Percentiles rank a stretch among this genome's conserved stretches.
These are phyloP conservation scores for Botrytis squamosa DNA, from an alignment of 2,329 filamentous ascomycete species.

Conservation along the genomic window DNA sequence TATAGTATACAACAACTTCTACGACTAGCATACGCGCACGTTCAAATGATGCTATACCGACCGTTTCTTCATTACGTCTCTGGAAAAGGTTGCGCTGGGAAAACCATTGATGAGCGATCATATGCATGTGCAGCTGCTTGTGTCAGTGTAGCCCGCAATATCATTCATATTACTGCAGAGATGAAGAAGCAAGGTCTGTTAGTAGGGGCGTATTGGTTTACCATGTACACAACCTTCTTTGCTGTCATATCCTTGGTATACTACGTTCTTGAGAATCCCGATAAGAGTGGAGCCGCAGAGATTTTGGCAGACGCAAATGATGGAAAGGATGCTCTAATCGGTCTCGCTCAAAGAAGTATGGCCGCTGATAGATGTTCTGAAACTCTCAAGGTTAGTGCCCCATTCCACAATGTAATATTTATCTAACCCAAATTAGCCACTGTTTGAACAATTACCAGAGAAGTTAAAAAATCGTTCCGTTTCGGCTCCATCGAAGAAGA, in stretches of 20 bases:
- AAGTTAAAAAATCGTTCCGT: constrained; percentile 56
- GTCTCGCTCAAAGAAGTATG: constrained; percentile 78
- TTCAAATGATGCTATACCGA: constrained; percentile 78
- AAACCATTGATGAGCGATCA: constrained; percentile 68
- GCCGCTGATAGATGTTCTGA: constrained; percentile 83
- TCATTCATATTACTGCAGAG: constrained; percentile 76
- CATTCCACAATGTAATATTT: neutral
- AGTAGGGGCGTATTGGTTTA: constrained; percentile 85
- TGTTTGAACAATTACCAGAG: constrained; percentile 83
- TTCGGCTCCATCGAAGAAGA: constrained; percentile 48
- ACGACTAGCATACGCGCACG: constrained; percentile 76
- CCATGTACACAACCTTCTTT: constrained; percentile 81
- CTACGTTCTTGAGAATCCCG: constrained; percentile 76
- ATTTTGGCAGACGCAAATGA: constrained; percentile 82
- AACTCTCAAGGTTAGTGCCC: constrained; percentile 66
- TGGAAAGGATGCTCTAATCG: constrained; percentile 78
- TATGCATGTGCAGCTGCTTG: constrained; percentile 70
- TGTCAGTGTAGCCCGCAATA: constrained; percentile 62
- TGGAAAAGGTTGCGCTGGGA: constrained; percentile 55
- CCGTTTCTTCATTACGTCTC: constrained; percentile 84
- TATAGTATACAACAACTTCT: constrained; percentile 67
- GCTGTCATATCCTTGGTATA: constrained; percentile 77
- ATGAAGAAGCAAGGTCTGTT: constrained; percentile 73
- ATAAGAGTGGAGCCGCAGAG: constrained; percentile 71
- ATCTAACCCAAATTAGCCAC: constrained; percentile 50